Evolutionary conservation across 768 basidiomycete genomes (phyloP).

Genomic region (Tylopilus felleus): DNA sequence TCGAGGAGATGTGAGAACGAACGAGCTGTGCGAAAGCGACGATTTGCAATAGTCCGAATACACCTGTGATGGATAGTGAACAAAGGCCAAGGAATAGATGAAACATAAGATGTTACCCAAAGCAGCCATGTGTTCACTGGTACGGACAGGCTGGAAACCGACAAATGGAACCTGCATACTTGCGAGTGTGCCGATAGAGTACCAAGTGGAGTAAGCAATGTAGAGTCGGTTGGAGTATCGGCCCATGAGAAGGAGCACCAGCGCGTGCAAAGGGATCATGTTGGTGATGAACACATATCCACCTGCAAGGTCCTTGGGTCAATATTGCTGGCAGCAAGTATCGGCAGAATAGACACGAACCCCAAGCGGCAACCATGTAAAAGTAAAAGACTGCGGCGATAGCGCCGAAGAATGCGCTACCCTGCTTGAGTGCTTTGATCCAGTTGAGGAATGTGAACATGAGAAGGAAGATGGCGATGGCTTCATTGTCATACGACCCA

Average conservation of each 20-base stretch:
- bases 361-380: constrained; percentile 99
- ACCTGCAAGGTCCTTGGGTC: constrained; percentile 43
- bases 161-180: constrained; percentile 99
- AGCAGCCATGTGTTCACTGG: constrained; percentile 98
- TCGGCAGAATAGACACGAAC: constrained; percentile 42
- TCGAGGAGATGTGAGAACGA: constrained; percentile 82
- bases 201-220: constrained; percentile 95
- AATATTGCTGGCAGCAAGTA: background rate
- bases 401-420: constrained; percentile 89
- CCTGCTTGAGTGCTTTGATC: constrained; percentile 94
- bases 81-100: background rate
- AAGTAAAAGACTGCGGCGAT: constrained; percentile 95
- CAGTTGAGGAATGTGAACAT: constrained; percentile 98
- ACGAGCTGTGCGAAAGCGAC: constrained; percentile 91
- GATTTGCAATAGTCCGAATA: constrained; percentile 95
- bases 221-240: constrained; percentile 91
- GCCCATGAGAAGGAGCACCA: constrained; percentile 96
- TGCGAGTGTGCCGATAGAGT: constrained; percentile 92
- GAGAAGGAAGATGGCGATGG: constrained; percentile 98
- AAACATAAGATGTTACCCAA: constrained; percentile 53
- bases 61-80: constrained; percentile 48
- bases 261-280: constrained; percentile 96
- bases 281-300: constrained; percentile 99
- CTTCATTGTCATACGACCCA: constrained; percentile 99
- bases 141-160: constrained; percentile 96